phyloP scores from a whole-genome alignment of 345 rosid genomes.

The Dipteronia dyeriana region DNA sequence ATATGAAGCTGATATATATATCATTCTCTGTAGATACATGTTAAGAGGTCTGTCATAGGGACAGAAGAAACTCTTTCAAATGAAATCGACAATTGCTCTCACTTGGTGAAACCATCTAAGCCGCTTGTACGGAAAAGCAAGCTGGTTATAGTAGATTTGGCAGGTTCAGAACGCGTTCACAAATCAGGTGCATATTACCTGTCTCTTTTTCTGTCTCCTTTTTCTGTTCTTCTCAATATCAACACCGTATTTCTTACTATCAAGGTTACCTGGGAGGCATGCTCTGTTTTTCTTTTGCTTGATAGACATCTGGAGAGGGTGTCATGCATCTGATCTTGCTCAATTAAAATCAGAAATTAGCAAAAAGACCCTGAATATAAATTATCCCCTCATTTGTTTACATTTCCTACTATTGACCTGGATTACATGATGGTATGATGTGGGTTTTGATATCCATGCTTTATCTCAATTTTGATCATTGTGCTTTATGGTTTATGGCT shows the following conservation, averaged over 20 bases:
- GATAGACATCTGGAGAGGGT: neutral
- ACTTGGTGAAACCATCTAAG: conserved; percentile 66
- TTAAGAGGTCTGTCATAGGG: conserved; percentile 73
- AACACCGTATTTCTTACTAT: neutral
- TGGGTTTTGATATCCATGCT: neutral
- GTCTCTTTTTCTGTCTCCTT: neutral
- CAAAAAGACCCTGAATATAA: neutral
- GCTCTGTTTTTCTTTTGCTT: neutral
- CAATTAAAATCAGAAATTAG: neutral
- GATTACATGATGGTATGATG: neutral
- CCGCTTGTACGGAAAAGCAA: conserved; percentile 86
- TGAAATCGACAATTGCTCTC: conserved; percentile 58
- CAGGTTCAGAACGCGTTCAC: conserved; percentile 98
- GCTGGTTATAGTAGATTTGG: conserved; percentile 92
- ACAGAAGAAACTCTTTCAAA: conserved; percentile 54
- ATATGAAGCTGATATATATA: conserved; percentile 12
- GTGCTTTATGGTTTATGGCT: neutral
- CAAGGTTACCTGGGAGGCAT: neutral
- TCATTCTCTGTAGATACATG: conserved; percentile 60
- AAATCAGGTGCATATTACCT: conserved; percentile 69
- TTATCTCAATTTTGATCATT: conserved; percentile 1
- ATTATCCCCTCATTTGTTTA: neutral
- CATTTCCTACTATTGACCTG: neutral
- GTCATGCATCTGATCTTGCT: neutral
- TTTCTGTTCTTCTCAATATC: neutral